Base-by-base conservation (phyloP, 2,329 filamentous ascomycete species). In the Dothidotthia symphoricarpi region DNA sequence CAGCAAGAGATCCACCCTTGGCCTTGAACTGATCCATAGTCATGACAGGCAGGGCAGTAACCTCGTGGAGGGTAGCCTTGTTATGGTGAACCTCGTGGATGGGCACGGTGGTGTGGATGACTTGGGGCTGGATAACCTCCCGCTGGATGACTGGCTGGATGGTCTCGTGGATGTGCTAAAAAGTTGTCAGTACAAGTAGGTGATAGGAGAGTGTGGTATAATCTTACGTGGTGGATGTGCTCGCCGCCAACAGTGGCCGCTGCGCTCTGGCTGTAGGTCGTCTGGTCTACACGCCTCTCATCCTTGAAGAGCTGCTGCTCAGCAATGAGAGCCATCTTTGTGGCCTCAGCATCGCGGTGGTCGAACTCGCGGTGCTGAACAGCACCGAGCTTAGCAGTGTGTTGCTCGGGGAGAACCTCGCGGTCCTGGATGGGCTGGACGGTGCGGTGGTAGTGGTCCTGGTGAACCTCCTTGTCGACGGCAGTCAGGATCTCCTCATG, bases 71-170 rank as follows among this genome's bases (percentile, higher is more conserved):
- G 42, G 84, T 75, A 1, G 83, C 73, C 11, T 77, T 72, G 34
- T 83, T 80, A 53, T 86, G 81, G 58, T 88, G 84, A 2, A 78
- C 76, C 67, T 88, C 85, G 49, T 88, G 84, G 28, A 88, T 75
- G 0, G 84, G 85, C 0, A 85, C 73, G 1, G 82, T 86, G 16
- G 81, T 87, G 70, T 88, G 85, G 1, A 86, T 73, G 3, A 88
- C 76, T 12, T 79, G 74, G 2, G 82, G 82, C 47, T 85, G 77
- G 17, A 87, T 70, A 1, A 76, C 80, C 49, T 87, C 81, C 49
- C 85, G 86, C 34, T 88, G 73, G 24, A 88, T 71, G 1, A 88
- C 75, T 0, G 84, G 84, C 61, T 88, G 82, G 31, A 88, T 77
- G 19, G 78, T 81, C 63, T 86, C 82, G 46, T 85, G 80, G 3